phyloP scores from a whole-genome alignment of 148 eudicot species.

The Talinum fruticosum region DNA sequence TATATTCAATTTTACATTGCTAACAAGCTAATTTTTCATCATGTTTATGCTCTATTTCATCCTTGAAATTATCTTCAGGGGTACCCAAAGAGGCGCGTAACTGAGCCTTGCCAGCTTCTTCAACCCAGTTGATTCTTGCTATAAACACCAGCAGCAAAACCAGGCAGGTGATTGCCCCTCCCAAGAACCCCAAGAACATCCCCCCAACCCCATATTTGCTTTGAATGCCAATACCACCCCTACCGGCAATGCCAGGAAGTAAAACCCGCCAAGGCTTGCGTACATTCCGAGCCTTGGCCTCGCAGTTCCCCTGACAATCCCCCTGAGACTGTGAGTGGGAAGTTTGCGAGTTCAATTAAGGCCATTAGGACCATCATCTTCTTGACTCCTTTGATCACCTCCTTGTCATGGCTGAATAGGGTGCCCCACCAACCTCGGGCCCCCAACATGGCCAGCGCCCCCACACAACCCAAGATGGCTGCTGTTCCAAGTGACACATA shows the following conservation, averaged over 20 bases:
- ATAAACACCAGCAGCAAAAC: constrained; percentile 51
- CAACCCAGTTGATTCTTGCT: constrained; percentile 57
- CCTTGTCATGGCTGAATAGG: constrained; percentile 52
- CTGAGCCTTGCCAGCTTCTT: constrained; percentile 68
- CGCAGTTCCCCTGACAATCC: constrained; percentile 81
- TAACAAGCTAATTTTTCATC: constrained; percentile 17
- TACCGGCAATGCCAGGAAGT: constrained; percentile 65
- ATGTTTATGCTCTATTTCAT: background rate
- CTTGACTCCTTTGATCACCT: constrained; percentile 46
- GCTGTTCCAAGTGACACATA: constrained; percentile 43
- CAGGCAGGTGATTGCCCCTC: constrained; percentile 53
- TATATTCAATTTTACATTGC: background rate
- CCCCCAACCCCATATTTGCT: constrained; percentile 58
- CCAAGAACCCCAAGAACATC: constrained; percentile 63
- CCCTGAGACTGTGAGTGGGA: constrained; percentile 61
- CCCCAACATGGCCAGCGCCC: constrained; percentile 45
- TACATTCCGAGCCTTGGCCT: constrained; percentile 63
- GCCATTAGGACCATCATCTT: constrained; percentile 70
- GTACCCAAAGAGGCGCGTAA: constrained; percentile 26
- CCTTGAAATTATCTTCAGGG: constrained; percentile 5
- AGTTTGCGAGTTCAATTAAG: constrained; percentile 59
- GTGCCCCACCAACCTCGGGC: constrained; percentile 57
- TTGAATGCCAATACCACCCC: constrained; percentile 57
- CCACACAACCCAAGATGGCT: constrained; percentile 38
- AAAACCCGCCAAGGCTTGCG: constrained; percentile 71